phyloP scores from a whole-genome alignment of 2,329 filamentous ascomycete genomes.

The Ophiocordyceps camponoti-leonardi region DNA sequence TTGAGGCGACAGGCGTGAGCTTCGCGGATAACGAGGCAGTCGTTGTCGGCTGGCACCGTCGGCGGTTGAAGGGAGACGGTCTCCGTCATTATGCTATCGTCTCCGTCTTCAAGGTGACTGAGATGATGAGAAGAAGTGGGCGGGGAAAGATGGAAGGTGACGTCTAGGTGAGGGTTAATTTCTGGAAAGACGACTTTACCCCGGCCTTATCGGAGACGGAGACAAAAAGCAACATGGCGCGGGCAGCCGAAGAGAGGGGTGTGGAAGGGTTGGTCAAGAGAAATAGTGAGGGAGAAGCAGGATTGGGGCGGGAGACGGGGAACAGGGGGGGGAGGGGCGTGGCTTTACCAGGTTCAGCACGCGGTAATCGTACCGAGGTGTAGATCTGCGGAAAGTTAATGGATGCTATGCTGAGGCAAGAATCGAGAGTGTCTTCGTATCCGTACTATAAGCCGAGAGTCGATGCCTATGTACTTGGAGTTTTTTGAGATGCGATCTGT shows the following conservation, averaged over 20 bases:
- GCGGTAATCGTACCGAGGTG: background rate
- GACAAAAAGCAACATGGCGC: background rate
- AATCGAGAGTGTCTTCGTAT: too few relatives aligned
- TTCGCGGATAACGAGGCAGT: constrained; percentile 6
- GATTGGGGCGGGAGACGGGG: background rate
- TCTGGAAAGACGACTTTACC: background rate
- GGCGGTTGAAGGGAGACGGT: constrained; percentile 14
- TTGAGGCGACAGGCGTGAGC: constrained; percentile 3
- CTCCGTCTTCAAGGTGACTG: background rate
- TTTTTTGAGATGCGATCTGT: too few relatives aligned
- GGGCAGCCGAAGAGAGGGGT: background rate
- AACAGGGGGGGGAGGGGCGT: background rate
- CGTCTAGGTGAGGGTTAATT: background rate
- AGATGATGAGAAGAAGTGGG: too few relatives aligned
- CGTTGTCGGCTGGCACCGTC: constrained; percentile 14
- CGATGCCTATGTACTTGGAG: background rate
- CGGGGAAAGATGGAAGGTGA: too few relatives aligned
- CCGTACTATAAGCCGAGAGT: background rate
- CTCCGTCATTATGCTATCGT: constrained; percentile 9
- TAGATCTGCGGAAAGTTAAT: too few relatives aligned
- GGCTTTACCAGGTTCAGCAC: background rate
- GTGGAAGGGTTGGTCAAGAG: background rate
- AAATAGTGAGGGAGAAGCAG: background rate
- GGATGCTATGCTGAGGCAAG: too few relatives aligned
- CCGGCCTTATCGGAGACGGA: background rate